Conservation (phyloP, 768 basidiomycete genomes). For the Xerocomus brunneocitrinus region DNA sequence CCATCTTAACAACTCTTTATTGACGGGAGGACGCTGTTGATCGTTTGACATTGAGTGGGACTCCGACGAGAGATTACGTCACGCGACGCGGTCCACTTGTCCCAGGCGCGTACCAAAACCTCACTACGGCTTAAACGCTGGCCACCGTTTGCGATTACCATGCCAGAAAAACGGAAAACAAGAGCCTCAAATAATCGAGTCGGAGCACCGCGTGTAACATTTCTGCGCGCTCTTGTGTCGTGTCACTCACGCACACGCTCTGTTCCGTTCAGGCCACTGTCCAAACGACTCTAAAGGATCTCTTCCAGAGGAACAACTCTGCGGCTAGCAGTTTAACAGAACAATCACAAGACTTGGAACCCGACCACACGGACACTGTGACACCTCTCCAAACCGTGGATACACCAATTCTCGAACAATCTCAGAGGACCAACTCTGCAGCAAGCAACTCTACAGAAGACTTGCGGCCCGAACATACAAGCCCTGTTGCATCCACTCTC, state of each 20-base stretch:
- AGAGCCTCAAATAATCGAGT: conserved; percentile 10
- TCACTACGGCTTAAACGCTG: neutral
- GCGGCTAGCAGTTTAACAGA: neutral
- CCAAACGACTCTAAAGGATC: conserved; percentile 28
- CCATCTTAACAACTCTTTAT: conserved; percentile 27
- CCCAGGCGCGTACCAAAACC: neutral
- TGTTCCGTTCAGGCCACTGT: conserved; percentile 9
- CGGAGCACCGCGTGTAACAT: conserved; percentile 18
- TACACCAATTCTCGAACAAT: neutral
- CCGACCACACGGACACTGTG: neutral
- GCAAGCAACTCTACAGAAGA: neutral
- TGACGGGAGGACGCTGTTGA: conserved; percentile 5
- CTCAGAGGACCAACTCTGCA: conserved; percentile 2
- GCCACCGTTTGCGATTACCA: neutral
- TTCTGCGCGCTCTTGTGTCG: neutral
- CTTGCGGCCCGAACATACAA: neutral
- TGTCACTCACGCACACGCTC: conserved; percentile 6
- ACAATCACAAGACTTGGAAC: neutral
- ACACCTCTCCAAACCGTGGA: neutral
- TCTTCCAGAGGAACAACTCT: conserved; percentile 18
- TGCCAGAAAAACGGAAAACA: conserved; percentile 25
- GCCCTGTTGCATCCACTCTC: neutral
- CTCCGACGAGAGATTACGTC: neutral
- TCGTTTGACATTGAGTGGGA: conserved; percentile 6
- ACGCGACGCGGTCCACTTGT: conserved; percentile 21